Base-by-base conservation (phyloP, 495 filamentous ascomycete genomes). In the Staphylotrichum longicolle region DNA sequence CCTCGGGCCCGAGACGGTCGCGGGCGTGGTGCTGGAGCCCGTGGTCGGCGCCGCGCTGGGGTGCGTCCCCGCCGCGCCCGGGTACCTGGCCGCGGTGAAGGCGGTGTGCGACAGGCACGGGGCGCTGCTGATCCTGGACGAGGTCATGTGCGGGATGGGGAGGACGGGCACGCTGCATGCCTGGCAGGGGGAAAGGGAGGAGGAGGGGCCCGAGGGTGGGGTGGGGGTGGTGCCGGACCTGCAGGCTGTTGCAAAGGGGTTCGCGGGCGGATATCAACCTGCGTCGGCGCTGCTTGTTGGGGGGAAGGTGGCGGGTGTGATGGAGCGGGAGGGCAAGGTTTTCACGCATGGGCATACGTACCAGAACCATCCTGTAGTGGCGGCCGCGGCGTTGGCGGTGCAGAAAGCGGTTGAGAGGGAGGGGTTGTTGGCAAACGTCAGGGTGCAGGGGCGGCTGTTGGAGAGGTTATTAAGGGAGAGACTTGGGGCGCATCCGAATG, bases 111-210 rank as follows among this genome's bases (percentile, higher is more conserved):
- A 83, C 35, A 82, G 82, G 60, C 77, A 90, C 65, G 88, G 86
- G 35, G 85, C 83, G 0, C 79, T 91, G 3, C 75, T 90, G 34
- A 86, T 91, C 50, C 72, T 89, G 4, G 89, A 92, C 64, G 89
- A 92, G 63, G 80, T 91, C 33, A 91, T 92, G 89, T 84, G 85
- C 68, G 89, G 87, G 0, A 87, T 87, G 80, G 86, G 86, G 1
- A 75, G 86, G 2, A 79, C 77, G 27, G 87, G 87, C 0, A 83
- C 78, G 4, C 62, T 85, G 8, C 85, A 88, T 58, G 84, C 82
- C 1, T 90, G 85, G 82, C 52, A 61, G 45, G 33, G 42, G 3
- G 34, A 39, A 32, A 75, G 86, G 49, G 48, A 45, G 30, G 53
- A 40, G 5, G 85, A 82, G 75, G 75, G 84, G 48, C 20, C 20